Base-by-base conservation (phyloP, 2,329 filamentous ascomycete species). In the Ophioceras dolichostomum region DNA sequence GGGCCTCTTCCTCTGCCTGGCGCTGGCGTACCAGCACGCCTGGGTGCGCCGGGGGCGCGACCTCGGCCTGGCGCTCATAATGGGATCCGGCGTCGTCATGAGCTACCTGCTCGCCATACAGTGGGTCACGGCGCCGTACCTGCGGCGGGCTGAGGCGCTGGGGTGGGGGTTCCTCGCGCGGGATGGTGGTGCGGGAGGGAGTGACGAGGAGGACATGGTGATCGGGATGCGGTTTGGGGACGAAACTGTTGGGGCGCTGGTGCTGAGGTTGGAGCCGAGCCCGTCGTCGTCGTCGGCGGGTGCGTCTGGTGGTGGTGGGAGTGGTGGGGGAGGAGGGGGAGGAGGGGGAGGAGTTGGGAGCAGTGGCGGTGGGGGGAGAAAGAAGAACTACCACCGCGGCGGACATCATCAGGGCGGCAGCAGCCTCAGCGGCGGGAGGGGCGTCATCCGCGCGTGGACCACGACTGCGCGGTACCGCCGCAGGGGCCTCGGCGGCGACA, bases 371-470 rank as follows among this genome's bases (percentile, higher is more conserved):
- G 45, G 48, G 37, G 49, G 43, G 20, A 49, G 49, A 16, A 55
- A 56, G 38, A 55, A 61, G 56, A 49, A 56, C 52, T n/a, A n/a
- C n/a, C n/a, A n/a, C n/a, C n/a, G n/a, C n/a, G n/a, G n/a, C n/a
- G n/a, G n/a, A n/a, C n/a, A n/a, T n/a, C n/a, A n/a, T n/a, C n/a
- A n/a, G n/a, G 51, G 53, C 47, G 56, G 49, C 34, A 43, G 45
- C 47, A 61, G 51, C 51, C 49, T 64, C 46, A 63, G 62, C 45
- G 74, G 77, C 26, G 80, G 79, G 37, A 72, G 70, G 43, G 83
- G 79, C 8, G 64, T 86, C 34, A 79, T 94, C 40, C 73, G 83
- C 20, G 86, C 83, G 2, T 94, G 87, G 86, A 89, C 85, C 2
- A 83, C 86, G 2, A 68, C 69, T 51, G 59, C 77, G 36, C 66